Conservation (phyloP, 2,329 filamentous ascomycete species). For the Alternaria dauci region DNA sequence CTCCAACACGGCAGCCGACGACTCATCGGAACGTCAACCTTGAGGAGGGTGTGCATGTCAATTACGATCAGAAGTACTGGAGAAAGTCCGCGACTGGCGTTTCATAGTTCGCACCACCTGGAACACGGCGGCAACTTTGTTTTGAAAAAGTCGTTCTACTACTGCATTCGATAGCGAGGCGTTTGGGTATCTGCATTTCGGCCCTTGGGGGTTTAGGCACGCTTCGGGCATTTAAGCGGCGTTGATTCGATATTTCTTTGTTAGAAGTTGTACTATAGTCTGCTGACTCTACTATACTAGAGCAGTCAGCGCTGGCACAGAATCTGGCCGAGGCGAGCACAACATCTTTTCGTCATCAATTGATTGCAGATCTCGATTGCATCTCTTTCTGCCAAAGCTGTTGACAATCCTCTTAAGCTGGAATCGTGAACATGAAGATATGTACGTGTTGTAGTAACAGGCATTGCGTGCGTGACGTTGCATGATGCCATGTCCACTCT, state of each 20-base stretch:
- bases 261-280: constrained; percentile 31
- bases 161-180: constrained; percentile 51
- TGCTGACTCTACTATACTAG: neutral
- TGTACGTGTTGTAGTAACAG: neutral
- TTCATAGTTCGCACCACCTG: constrained; percentile 14
- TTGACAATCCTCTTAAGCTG: neutral
- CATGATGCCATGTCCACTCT: neutral
- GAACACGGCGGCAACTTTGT: neutral
- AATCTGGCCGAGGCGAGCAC: constrained; percentile 1
- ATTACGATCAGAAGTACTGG: constrained; percentile 68
- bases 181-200: constrained; percentile 42
- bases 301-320: neutral
- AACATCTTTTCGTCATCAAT: constrained; percentile 5
- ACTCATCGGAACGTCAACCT: constrained; percentile 39
- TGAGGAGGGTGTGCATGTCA: constrained; percentile 60
- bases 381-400: neutral
- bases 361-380: constrained; percentile 3
- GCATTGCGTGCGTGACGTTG: neutral
- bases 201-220: constrained; percentile 21
- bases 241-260: constrained; percentile 18
- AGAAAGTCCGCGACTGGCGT: constrained; percentile 54
- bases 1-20: constrained; percentile 42
- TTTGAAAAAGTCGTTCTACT: constrained; percentile 15
- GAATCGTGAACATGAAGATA: neutral
- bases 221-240: constrained; percentile 33